Conservation (phyloP, 2,329 filamentous ascomycete species). For the Pezicula neosporulosa region DNA sequence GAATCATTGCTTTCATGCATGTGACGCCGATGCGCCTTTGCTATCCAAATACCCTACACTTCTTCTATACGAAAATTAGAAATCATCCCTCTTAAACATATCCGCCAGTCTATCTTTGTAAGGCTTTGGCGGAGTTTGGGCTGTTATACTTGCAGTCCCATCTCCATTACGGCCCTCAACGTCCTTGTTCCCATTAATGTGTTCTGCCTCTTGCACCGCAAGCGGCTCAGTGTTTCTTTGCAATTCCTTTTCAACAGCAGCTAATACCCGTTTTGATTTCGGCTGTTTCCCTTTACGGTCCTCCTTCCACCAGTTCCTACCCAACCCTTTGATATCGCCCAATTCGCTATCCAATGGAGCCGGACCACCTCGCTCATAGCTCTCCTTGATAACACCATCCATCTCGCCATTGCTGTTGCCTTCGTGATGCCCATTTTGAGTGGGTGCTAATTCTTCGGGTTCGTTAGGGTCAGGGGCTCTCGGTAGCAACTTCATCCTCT, state of each 20-base stretch:
- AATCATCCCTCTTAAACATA: slow-evolving; percentile 1
- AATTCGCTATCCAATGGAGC: not conserved
- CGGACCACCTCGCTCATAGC: slow-evolving; percentile 14
- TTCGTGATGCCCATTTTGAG: slow-evolving; percentile 8
- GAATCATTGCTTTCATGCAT: too few relatives aligned
- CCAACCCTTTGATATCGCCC: slow-evolving; percentile 18
- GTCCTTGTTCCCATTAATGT: not conserved
- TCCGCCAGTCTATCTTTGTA: not conserved
- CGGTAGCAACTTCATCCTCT: slow-evolving; percentile 20
- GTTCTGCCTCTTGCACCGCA: not conserved
- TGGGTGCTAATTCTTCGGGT: slow-evolving; percentile 11
- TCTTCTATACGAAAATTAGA: not conserved
- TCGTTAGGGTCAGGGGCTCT: slow-evolving; percentile 13
- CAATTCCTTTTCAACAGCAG: not conserved
- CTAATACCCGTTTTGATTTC: too few relatives aligned
- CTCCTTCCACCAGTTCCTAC: slow-evolving; percentile 21
- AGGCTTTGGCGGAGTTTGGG: not conserved
- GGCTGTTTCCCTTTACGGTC: not conserved
- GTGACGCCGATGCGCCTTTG: too few relatives aligned
- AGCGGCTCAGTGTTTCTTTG: not conserved
- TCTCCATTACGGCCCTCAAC: not conserved
- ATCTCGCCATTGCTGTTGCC: slow-evolving; percentile 5
- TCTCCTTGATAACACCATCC: slow-evolving; percentile 9
- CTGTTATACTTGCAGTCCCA: not conserved
- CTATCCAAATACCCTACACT: too few relatives aligned